Evolutionary conservation across 805 yeast genomes (phyloP), one percentile per base, ranked within the genome.

Genomic region (Wickerhamiella vanderwaltii): DNA sequence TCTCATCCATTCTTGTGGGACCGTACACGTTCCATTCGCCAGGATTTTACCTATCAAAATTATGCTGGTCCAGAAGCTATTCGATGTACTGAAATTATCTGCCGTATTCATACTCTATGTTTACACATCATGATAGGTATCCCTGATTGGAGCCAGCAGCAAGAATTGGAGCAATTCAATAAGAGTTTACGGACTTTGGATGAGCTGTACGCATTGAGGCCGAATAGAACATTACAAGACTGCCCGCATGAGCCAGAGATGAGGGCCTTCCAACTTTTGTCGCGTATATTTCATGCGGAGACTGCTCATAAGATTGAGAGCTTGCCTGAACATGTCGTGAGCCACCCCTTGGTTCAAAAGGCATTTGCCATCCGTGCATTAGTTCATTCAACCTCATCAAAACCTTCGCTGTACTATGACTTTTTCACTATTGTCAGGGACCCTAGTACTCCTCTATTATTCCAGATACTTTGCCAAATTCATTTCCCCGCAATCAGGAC

Each of bases 1-100:
- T 69, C 87, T 1, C 97, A 91, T 52, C 73, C 94, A 0, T 88
- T 91, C 51, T 61, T 91, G 6, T 93, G 99, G 98, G 97, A 91
- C 60, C 71, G 99, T 60, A 91, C 96, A 16, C 71, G 99, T 50
- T 85, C 96, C 0, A 87, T 91, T 33, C 71, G 99, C 55, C 97
- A 91, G 59, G 99, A 91, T 59, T 91, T 91, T 60, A 87, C 96
- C 0, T 87, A 83, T 55, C 98, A 91, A 56, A 88, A 88, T 57
- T 88, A 77, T 52, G 78, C 77, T 31, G 98, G 97, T 0, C 82
- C 87, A 1, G 97, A 91, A 57, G 93, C 96, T 1, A 73, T 88
- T 7, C 88, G 80, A 50, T 91, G 97, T 59, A 83, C 84, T 53
- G 98, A 91, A 59, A 66, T 79, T 40, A 91, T 91, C 50, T 95